Percentiles rank a stretch among this genome's conserved stretches.
Conservation (phyloP, 306 rosid species). For the Cucumis hystrix region DNA sequence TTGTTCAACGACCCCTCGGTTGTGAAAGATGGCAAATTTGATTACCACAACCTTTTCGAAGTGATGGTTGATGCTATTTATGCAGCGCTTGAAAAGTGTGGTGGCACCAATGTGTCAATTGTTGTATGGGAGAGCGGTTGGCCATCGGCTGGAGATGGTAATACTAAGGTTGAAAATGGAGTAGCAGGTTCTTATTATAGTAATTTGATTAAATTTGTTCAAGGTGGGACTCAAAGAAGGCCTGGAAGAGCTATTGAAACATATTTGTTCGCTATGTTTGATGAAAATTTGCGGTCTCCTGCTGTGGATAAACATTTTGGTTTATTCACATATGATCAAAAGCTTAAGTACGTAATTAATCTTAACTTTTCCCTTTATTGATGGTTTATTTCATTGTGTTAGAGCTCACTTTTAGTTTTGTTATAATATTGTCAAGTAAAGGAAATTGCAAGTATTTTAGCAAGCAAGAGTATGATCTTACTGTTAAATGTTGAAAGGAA, state of each 20-base stretch:
- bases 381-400: too few species aligned
- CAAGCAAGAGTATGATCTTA: too few species aligned
- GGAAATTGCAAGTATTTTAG: too few species aligned
- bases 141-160: conserved; percentile 37
- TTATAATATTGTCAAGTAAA: too few species aligned
- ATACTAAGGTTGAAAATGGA: conserved; percentile 18
- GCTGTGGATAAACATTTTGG: conserved; percentile 19
- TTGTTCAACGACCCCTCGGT: conserved; percentile 18
- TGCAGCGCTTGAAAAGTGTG: conserved; percentile 37
- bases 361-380: too few species aligned
- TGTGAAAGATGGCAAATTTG: conserved; percentile 1
- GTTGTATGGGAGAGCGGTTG: conserved; percentile 70
- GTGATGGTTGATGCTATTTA: conserved; percentile 29
- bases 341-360: too few species aligned
- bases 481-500: too few species aligned
- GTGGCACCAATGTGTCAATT: conserved; percentile 16
- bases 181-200: conserved; percentile 16
- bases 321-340: conserved; percentile 8
- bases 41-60: conserved; percentile 26
- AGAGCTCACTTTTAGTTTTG: too few species aligned
- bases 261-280: conserved; percentile 17
- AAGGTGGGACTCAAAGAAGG: conserved; percentile 32
- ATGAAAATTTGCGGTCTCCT: conserved; percentile 10
- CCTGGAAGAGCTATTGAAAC: conserved; percentile 17
- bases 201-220: conserved; percentile 34